Conservation (phyloP, 306 rosid species). For the Fragaria iinumae region DNA sequence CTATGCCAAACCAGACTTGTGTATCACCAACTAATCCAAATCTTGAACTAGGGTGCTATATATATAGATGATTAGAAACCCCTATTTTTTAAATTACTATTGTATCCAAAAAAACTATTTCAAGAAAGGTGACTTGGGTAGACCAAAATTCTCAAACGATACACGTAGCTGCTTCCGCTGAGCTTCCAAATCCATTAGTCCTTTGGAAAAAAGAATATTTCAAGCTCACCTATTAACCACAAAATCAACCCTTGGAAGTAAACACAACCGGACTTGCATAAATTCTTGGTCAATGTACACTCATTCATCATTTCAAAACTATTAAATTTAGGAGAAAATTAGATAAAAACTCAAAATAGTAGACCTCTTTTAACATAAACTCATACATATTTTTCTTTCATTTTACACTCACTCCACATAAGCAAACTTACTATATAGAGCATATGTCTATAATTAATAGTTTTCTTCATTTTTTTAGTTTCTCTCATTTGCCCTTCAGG, state of each 20-base stretch:
- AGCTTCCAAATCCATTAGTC: constrained; percentile 25
- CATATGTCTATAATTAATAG: too few relatives aligned
- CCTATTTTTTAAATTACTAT: not conserved
- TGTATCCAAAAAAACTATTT: constrained; percentile 3
- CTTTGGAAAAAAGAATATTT: not conserved
- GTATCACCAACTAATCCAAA: not conserved
- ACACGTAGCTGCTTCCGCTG: constrained; percentile 36
- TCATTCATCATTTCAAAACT: not conserved
- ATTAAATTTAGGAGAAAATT: too few relatives aligned
- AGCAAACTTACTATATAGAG: too few relatives aligned
- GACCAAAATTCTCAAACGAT: constrained; percentile 19
- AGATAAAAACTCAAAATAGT: too few relatives aligned
- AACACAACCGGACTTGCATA: not conserved
- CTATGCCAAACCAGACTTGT: constrained; percentile 26
- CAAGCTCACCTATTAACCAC: not conserved
- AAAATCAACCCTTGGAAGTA: constrained; percentile 4
- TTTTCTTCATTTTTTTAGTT: too few relatives aligned
- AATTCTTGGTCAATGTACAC: constrained; percentile 12
- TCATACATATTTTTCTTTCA: too few relatives aligned
- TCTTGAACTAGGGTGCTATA: not conserved
- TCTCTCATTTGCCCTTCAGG: too few relatives aligned
- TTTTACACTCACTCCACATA: too few relatives aligned
- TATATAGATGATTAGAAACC: not conserved
- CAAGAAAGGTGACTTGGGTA: constrained; percentile 11
- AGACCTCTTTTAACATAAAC: too few relatives aligned